These are phyloP conservation scores for Arthrocladium fulminans DNA, from an alignment of 2,329 filamentous ascomycete genomes.

Conservation along the genomic window DNA sequence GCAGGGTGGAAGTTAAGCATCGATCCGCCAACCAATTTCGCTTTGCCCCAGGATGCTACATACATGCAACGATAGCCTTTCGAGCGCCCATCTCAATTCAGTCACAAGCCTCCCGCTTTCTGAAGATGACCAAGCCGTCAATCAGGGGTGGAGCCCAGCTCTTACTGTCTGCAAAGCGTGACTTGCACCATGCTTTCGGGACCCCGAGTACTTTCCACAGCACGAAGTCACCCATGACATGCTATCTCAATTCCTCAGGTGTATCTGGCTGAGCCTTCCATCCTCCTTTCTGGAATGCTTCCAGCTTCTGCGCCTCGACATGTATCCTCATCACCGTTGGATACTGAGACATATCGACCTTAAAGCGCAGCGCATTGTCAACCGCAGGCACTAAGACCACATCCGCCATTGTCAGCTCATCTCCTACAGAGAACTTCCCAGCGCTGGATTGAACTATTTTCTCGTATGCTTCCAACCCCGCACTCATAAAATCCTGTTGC, in stretches of 20 bases:
- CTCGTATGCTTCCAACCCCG: constrained; percentile 52
- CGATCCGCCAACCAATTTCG: no score
- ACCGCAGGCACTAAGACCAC: constrained; percentile 50
- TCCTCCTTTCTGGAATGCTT: constrained; percentile 45
- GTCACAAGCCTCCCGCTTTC: no score
- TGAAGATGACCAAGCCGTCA: no score
- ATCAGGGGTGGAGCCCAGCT: no score
- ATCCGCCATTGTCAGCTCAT: constrained; percentile 50
- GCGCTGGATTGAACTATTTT: constrained; percentile 28
- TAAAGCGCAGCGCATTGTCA: constrained; percentile 49
- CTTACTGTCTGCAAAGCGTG: no score
- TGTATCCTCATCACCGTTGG: constrained; percentile 41
- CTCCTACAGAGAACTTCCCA: constrained; percentile 48
- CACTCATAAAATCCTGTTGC: constrained; percentile 44
- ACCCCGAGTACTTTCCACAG: no score
- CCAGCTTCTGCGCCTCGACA: constrained; percentile 38
- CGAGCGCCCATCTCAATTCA: no score
- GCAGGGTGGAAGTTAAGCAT: no score
- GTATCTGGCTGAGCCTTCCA: constrained; percentile 50
- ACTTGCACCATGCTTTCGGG: no score
- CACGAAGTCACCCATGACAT: no score
- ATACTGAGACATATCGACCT: constrained; percentile 44
- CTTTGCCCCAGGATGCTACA: no score
- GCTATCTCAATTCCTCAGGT: constrained; percentile 35
- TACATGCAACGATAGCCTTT: no score